Evolutionary conservation across 2,329 filamentous ascomycete genomes (phyloP), one percentile per base, ranked within the genome.

Genomic region (Fusarium sp.): DNA sequence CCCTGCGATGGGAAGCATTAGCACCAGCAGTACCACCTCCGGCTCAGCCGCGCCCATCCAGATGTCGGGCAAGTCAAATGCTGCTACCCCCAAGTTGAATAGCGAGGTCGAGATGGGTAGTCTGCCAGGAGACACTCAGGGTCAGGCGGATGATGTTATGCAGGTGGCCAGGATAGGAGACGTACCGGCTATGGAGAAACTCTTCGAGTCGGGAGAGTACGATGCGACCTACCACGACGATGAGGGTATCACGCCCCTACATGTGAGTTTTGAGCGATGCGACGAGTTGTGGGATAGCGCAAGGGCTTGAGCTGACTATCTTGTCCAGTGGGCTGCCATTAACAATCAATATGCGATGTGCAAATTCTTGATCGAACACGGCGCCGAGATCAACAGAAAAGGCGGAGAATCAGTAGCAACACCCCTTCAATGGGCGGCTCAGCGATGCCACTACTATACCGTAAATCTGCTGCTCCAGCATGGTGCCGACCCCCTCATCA

Each of bases 281-380:
- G 27, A 23, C n/a, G 23, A 35, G 29, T 14, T 23, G 37, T 31
- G 11, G 31, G 23, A 27, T 23, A 21, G 8, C 9, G 43, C 27
- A 11, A 46, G 17, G n/a, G 36, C 18, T 18, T 6, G 14, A 14
- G 47, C 72, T 74, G 62, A 74, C 64, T 27, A 18, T 18, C 14
- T 23, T 17, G 11, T 71, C 52, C 77, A 99, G 93, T 99, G 96
- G 96, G 96, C 96, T 45, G 93, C 96, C 36, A 98, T 99, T 79
- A 99, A 99, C 82, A 98, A 98, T 76, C 96, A 97, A 78, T 96
- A 95, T 82, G 92, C 93, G 70, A 94, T 98, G 84, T 97, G 95
- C 87, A 95, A 96, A 79, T 97, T 96, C 80, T 89, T 99, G 42
- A 87, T 99, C 76, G 92, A 87, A 48, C 80, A 83, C 66, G 94